A percentile compares a stretch with the other conserved stretches of the same genome.
These are phyloP conservation scores for Aspergillus awamori DNA, from an alignment of 2,329 filamentous ascomycete species.

Conservation along the genomic window DNA sequence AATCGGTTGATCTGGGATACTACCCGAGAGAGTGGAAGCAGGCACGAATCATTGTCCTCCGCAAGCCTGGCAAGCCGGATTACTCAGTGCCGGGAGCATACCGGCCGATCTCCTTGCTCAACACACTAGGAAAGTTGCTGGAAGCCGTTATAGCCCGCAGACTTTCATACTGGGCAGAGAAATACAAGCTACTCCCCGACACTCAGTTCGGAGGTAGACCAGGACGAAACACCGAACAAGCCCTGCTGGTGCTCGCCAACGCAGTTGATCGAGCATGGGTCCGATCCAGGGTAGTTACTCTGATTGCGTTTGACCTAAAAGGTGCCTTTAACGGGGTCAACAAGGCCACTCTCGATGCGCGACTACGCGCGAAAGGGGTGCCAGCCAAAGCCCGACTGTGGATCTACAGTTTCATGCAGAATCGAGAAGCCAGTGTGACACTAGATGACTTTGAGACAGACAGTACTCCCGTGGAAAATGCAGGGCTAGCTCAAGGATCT, in stretches of 20 bases:
- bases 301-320: conserved; percentile 25
- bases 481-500: conserved; percentile 28
- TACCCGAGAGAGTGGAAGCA: conserved; percentile 21
- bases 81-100: conserved; percentile 29
- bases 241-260: conserved; percentile 25
- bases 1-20: conserved; percentile 21
- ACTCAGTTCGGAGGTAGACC: conserved; percentile 28
- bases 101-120: conserved; percentile 30
- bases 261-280: conserved; percentile 22
- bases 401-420: conserved; percentile 25
- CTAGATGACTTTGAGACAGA: conserved; percentile 23
- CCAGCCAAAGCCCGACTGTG: conserved; percentile 2
- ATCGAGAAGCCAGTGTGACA: conserved; percentile 15
- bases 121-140: conserved; percentile 27
- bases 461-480: conserved; percentile 3
- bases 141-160: conserved; percentile 21
- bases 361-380: conserved; percentile 1
- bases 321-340: conserved; percentile 25
- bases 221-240: conserved; percentile 24
- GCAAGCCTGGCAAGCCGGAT: conserved; percentile 30
- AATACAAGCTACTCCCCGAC: conserved; percentile 23
- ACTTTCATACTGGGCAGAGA: conserved; percentile 24
- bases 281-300: conserved; percentile 19
- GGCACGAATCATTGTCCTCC: conserved; percentile 25
- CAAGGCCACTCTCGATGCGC: conserved; percentile 12